A percentile compares a stretch with the other conserved stretches of the same genome.
phyloP scores from a whole-genome alignment of 805 yeast species.

The Myxozyma vanderwaltii region DNA sequence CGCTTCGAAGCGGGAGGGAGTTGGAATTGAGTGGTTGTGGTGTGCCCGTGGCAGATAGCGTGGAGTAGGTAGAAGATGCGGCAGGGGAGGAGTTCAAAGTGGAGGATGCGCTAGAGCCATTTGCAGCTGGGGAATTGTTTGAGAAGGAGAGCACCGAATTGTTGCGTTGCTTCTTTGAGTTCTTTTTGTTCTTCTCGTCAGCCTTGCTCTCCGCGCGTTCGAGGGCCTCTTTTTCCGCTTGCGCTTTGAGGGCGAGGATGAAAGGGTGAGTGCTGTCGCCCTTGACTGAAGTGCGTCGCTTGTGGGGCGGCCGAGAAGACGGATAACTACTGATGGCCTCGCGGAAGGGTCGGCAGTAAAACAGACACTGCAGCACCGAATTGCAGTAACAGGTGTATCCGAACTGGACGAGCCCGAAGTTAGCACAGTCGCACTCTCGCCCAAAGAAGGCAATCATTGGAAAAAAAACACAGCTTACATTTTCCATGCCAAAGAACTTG shows the following conservation, averaged over 20 bases:
- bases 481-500: slow-evolving; percentile 49
- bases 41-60: not conserved
- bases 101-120: not conserved
- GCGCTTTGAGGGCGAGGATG: slow-evolving; percentile 10
- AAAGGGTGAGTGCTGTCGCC: slow-evolving; percentile 29
- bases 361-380: slow-evolving; percentile 85
- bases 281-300: slow-evolving; percentile 26
- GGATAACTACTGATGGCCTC: slow-evolving; percentile 56
- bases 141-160: slow-evolving; percentile 13
- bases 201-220: slow-evolving; percentile 14
- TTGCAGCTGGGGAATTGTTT: slow-evolving; percentile 2
- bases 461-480: too few species aligned
- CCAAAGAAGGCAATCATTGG: too few species aligned
- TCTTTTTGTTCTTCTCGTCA: slow-evolving; percentile 5
- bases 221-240: slow-evolving; percentile 27
- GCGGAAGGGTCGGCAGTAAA: slow-evolving; percentile 71
- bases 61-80: not conserved
- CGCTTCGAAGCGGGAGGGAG: slow-evolving; percentile 22
- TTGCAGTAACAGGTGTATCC: slow-evolving; percentile 92
- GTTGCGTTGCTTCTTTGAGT: slow-evolving; percentile 14
- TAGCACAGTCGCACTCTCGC: too few species aligned
- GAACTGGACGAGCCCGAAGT: too few species aligned
- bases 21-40: slow-evolving; percentile 2
- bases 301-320: slow-evolving; percentile 16
- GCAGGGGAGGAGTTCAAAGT: not conserved